phyloP scores from a whole-genome alignment of 2,329 filamentous ascomycete genomes.

The Trichoderma gracile region DNA sequence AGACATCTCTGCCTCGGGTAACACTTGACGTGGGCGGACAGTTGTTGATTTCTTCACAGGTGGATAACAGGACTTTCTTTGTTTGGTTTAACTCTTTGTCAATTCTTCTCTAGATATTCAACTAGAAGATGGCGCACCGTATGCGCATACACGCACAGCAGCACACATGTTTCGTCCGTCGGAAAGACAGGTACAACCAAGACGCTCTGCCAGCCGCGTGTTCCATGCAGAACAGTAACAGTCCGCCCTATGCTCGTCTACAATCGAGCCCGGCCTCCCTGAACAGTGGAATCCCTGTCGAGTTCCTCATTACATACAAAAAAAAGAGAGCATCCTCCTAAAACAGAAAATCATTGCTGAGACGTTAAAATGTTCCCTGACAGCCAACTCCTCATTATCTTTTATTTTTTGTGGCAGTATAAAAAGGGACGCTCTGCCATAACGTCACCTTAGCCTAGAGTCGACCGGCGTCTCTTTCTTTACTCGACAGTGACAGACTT shows the following conservation, averaged over 20 bases:
- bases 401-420: neutral
- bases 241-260: neutral
- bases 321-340: slow-evolving; percentile 19
- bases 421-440: neutral
- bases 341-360: slow-evolving; percentile 21
- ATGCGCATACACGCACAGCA: slow-evolving; percentile 14
- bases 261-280: neutral
- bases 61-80: neutral
- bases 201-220: slow-evolving; percentile 11
- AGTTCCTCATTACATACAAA: slow-evolving; percentile 22
- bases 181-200: slow-evolving; percentile 10
- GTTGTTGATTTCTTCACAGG: neutral
- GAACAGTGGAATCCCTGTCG: neutral
- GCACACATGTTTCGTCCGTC: slow-evolving; percentile 3
- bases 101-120: slow-evolving; percentile 10
- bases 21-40: neutral
- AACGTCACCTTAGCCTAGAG: slow-evolving; percentile 6
- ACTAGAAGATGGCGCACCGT: neutral
- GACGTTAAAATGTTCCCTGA: slow-evolving; percentile 27
- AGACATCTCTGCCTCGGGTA: neutral
- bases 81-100: neutral
- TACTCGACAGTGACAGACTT: slow-evolving; percentile 99
- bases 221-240: slow-evolving; percentile 2
- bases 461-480: slow-evolving; percentile 34
- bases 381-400: slow-evolving; percentile 31